Percentiles rank a stretch among this genome's conserved stretches.
Conservation (phyloP, 2,329 filamentous ascomycete species). For the Cercospora berteroae region DNA sequence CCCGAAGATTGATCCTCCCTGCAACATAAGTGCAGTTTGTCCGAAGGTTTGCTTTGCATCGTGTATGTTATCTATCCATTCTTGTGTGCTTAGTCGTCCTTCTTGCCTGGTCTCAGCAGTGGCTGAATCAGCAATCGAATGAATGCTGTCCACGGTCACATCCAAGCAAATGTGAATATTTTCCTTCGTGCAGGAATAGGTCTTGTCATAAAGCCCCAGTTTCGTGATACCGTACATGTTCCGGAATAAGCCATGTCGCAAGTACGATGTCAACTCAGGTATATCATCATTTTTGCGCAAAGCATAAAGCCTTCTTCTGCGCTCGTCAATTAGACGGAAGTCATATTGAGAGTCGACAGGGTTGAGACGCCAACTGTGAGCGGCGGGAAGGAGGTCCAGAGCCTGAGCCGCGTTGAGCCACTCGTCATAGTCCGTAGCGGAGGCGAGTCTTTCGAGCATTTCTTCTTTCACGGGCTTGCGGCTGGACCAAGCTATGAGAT, state of each 20-base stretch:
- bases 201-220: conserved; percentile 76
- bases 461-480: conserved; percentile 14
- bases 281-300: conserved; percentile 19
- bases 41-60: conserved; percentile 90
- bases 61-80: conserved; percentile 81
- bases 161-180: conserved; percentile 89
- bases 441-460: conserved; percentile 17
- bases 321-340: conserved; percentile 24
- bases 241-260: conserved; percentile 73
- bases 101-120: conserved; percentile 40
- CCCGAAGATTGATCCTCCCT: conserved; percentile 83
- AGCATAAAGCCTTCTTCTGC: conserved; percentile 17
- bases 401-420: conserved; percentile 24
- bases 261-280: conserved; percentile 69
- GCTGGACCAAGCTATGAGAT: conserved; percentile 2
- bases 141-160: conserved; percentile 75
- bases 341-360: conserved; percentile 25
- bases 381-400: conserved; percentile 18
- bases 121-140: conserved; percentile 69
- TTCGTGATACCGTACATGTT: conserved; percentile 89
- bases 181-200: conserved; percentile 87
- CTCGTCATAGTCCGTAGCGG: conserved; percentile 19
- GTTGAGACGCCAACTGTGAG: conserved; percentile 26
- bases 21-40: conserved; percentile 73
- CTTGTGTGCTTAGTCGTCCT: conserved; percentile 61